These are phyloP conservation scores for Chionographis japonica DNA, from an alignment of 106 monocot genomes.

Conservation along the genomic window DNA sequence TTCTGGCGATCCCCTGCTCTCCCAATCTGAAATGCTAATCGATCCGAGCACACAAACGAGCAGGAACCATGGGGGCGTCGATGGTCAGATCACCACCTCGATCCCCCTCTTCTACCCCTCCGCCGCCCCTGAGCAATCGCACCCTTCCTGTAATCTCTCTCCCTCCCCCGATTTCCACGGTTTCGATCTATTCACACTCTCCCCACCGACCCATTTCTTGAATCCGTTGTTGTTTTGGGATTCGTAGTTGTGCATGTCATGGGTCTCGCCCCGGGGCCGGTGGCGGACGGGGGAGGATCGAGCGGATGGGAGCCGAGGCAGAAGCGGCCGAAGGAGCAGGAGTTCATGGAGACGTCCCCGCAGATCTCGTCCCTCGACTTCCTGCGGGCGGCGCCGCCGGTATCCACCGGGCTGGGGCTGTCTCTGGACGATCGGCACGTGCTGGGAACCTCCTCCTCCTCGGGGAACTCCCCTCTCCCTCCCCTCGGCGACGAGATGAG, in stretches of 20 bases:
- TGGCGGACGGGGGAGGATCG: constrained; percentile 17
- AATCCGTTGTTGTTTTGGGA: neutral
- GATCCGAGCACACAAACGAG: neutral
- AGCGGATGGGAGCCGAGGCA: constrained; percentile 40
- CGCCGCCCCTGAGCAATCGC: constrained; percentile 17
- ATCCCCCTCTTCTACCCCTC: constrained; percentile 34
- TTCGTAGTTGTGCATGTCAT: constrained; percentile 28
- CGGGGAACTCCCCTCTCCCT: constrained; percentile 27
- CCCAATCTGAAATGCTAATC: no score
- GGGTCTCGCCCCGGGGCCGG: constrained; percentile 20
- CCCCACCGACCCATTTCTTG: neutral
- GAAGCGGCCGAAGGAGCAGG: constrained; percentile 44
- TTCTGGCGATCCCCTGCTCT: no score
- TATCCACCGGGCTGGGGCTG: constrained; percentile 61
- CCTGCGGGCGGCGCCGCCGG: constrained; percentile 43
- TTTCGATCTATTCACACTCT: neutral
- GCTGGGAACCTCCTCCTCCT: constrained; percentile 13
- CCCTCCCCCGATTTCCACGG: constrained; percentile 2
- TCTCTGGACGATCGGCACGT: constrained; percentile 48
- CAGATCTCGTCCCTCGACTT: constrained; percentile 74
- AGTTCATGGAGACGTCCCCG: constrained; percentile 38
- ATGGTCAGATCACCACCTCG: constrained; percentile 35
- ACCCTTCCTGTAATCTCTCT: constrained; percentile 38
- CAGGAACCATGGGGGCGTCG: constrained; percentile 53
- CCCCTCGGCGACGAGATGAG: constrained; percentile 54